Conservation (phyloP, 805 yeast species). For the Candida nitratophila region DNA sequence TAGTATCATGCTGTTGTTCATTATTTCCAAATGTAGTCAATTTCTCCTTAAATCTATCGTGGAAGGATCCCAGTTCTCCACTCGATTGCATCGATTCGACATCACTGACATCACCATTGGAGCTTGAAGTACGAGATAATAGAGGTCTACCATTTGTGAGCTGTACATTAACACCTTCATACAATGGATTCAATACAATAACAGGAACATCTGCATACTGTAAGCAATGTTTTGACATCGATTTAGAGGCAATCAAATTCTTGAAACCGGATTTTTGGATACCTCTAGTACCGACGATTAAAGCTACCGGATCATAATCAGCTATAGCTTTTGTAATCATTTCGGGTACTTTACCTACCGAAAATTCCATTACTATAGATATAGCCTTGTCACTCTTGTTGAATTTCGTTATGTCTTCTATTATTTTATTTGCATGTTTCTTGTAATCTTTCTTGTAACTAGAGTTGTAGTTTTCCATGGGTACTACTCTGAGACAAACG, state of each 20-base stretch:
- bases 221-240: slow-evolving; percentile 41
- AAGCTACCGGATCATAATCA: slow-evolving; percentile 37
- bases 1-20: too few relatives aligned
- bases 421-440: slow-evolving; percentile 26
- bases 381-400: slow-evolving; percentile 31
- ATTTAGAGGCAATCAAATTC: slow-evolving; percentile 32
- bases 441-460: slow-evolving; percentile 20
- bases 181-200: slow-evolving; percentile 34
- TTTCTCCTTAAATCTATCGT: neutral
- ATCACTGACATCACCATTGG: neutral
- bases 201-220: slow-evolving; percentile 40
- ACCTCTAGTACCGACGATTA: slow-evolving; percentile 39
- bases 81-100: neutral
- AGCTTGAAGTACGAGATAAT: neutral
- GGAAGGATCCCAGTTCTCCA: neutral
- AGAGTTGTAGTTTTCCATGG: slow-evolving; percentile 20
- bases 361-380: slow-evolving; percentile 35
- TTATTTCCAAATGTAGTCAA: too few relatives aligned
- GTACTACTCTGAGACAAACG: slow-evolving; percentile 36
- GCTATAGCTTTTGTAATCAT: slow-evolving; percentile 32
- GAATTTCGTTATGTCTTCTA: slow-evolving; percentile 24
- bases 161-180: slow-evolving; percentile 3
- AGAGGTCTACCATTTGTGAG: neutral
- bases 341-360: slow-evolving; percentile 36
- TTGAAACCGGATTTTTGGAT: slow-evolving; percentile 31